phyloP scores from a whole-genome alignment of 2,329 filamentous ascomycete species.

The Aspergillus tubingensis region DNA sequence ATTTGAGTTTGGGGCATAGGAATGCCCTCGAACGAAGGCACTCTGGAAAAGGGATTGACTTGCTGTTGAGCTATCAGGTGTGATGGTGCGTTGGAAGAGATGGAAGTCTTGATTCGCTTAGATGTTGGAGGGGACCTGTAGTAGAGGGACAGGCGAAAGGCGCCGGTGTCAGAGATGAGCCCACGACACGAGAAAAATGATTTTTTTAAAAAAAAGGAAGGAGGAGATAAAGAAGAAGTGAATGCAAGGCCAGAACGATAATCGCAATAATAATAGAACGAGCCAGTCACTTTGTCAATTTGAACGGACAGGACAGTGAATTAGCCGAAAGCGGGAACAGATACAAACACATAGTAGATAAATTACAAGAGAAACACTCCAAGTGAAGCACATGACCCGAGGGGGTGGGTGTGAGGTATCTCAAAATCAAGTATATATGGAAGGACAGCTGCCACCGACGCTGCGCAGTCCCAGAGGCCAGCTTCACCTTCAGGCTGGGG shows the following conservation, averaged over 20 bases:
- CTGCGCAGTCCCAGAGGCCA: conserved; percentile 2
- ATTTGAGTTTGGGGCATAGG: conserved; percentile 42
- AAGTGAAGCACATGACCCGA: conserved; percentile 1
- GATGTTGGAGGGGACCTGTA: conserved; percentile 44
- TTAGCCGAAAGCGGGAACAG: neutral
- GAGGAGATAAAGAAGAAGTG: conserved; percentile 7
- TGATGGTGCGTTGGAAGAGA: conserved; percentile 36
- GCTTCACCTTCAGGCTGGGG: conserved; percentile 9
- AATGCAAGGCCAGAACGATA: conserved; percentile 1
- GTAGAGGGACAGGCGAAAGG: conserved; percentile 10
- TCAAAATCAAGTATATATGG: conserved; percentile 1
- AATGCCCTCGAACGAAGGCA: conserved; percentile 41
- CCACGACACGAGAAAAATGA: neutral
- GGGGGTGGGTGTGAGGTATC: neutral
- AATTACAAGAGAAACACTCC: conserved; percentile 1
- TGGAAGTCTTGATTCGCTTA: conserved; percentile 46
- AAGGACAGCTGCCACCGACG: neutral
- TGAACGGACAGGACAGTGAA: neutral
- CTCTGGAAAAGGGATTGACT: conserved; percentile 37
- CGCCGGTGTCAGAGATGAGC: conserved; percentile 10
- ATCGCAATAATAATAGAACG: neutral
- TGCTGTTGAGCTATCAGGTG: conserved; percentile 44
- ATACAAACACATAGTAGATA: neutral
- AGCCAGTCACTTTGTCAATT: conserved; percentile 7
- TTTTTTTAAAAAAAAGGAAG: conserved; percentile 2